Evolutionary conservation across 2,329 filamentous ascomycete species (phyloP).

Genomic region (Alternaria infectoria): DNA sequence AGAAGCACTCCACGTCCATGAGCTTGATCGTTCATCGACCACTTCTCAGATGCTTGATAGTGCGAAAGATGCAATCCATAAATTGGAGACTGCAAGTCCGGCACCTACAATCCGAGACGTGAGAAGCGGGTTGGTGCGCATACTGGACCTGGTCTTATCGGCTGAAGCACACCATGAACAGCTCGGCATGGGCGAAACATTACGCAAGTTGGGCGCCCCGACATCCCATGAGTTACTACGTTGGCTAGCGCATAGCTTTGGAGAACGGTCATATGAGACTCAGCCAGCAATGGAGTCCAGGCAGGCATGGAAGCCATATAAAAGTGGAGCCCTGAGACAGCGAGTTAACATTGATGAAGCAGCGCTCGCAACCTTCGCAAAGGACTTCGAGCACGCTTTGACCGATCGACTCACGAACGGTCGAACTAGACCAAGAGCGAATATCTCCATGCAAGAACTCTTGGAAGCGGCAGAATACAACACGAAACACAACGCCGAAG

Average conservation of each 20-base stretch:
- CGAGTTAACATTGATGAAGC: neutral
- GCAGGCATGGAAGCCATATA: neutral
- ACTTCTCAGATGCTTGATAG: neutral
- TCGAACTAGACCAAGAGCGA: neutral
- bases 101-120: accelerated
- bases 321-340: neutral
- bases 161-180: neutral
- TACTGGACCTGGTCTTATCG: neutral
- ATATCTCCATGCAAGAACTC: neutral
- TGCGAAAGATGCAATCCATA: neutral
- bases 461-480: neutral
- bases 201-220: neutral
- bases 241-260: neutral
- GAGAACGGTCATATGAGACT: neutral
- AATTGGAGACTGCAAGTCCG: accelerated
- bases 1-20: neutral
- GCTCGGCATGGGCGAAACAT: neutral
- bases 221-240: neutral
- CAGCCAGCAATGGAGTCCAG: neutral
- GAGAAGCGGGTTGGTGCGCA: neutral
- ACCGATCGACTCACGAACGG: neutral
- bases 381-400: neutral
- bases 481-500: neutral
- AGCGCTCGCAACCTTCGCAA: neutral
- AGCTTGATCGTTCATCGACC: neutral